Percentiles rank a stretch among this genome's conserved stretches.
Conservation (phyloP, 305 asterid species). For the Plantago coronopus region DNA sequence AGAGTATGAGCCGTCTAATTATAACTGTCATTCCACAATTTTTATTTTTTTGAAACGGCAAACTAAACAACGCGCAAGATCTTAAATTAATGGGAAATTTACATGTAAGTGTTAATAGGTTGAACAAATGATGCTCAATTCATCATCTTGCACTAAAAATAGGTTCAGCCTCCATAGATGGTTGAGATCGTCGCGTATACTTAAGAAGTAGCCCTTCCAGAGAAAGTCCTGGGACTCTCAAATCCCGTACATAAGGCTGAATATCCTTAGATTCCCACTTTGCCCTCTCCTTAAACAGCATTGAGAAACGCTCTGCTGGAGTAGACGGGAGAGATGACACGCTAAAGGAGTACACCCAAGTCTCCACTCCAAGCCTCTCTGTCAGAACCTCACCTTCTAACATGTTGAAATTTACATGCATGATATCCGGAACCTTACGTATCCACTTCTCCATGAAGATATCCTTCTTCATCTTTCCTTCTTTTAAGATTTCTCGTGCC, state of each 20-base stretch:
- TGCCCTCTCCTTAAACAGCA: conserved; percentile 52
- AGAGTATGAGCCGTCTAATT: no score
- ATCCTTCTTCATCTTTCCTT: conserved; percentile 64
- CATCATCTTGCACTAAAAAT: conserved; percentile 66
- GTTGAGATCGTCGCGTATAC: conserved; percentile 75
- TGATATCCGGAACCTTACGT: conserved; percentile 57
- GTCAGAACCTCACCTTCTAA: conserved; percentile 83
- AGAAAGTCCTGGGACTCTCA: conserved; percentile 84
- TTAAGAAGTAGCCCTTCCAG: conserved; percentile 83
- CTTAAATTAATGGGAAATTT: no score
- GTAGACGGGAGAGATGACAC: conserved; percentile 64
- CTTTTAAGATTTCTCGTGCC: conserved; percentile 63
- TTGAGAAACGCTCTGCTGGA: conserved; percentile 64
- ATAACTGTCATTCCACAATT: no score
- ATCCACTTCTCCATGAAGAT: conserved; percentile 67
- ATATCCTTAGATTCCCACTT: conserved; percentile 94
- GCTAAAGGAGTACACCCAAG: conserved; percentile 60
- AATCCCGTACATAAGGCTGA: conserved; percentile 79
- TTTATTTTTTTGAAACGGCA: no score
- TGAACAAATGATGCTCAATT: no score
- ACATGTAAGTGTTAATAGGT: no score
- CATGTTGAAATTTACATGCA: conserved; percentile 53
- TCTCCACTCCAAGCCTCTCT: conserved; percentile 68
- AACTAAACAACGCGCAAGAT: no score
- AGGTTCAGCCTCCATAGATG: conserved; percentile 65